Conservation (phyloP, 208 protist species). For the Leishmania major region DNA sequence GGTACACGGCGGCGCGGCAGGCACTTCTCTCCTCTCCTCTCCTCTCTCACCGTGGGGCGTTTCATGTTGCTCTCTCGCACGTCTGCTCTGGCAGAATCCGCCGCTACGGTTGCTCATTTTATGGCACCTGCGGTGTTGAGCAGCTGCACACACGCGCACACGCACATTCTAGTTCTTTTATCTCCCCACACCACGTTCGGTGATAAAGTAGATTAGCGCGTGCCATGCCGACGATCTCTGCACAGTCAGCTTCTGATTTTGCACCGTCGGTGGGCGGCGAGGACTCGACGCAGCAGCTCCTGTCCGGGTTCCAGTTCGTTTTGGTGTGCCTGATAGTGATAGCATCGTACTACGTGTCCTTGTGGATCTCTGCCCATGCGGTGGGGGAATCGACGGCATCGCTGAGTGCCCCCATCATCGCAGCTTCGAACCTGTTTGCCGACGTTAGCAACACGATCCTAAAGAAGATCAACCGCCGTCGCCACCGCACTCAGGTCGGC, state of each 20-base stretch:
- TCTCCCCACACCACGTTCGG: neutral
- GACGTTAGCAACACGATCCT: slow-evolving; percentile 30
- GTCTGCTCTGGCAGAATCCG: neutral
- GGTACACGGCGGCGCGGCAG: neutral
- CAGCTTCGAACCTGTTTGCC: slow-evolving; percentile 11
- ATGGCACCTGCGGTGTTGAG: neutral
- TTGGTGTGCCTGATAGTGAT: slow-evolving; percentile 46
- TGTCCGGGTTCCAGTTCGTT: slow-evolving; percentile 54
- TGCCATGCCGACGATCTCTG: slow-evolving; percentile 1
- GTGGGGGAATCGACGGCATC: slow-evolving; percentile 58
- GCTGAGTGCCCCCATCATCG: slow-evolving; percentile 45
- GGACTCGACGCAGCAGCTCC: slow-evolving; percentile 31
- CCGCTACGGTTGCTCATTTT: neutral
- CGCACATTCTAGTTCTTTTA: neutral
- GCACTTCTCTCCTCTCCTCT: neutral
- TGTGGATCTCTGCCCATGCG: slow-evolving; percentile 50
- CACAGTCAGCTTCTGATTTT: neutral
- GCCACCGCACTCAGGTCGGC: slow-evolving; percentile 25
- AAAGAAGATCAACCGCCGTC: slow-evolving; percentile 30
- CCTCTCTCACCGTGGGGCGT: neutral
- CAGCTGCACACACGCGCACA: neutral
- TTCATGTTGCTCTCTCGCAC: neutral
- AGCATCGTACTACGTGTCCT: slow-evolving; percentile 55
- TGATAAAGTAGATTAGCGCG: no score
- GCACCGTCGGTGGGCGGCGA: neutral